Evolutionary conservation across 208 protist genomes (phyloP).

Genomic region (Cochliopodium minus): DNA sequence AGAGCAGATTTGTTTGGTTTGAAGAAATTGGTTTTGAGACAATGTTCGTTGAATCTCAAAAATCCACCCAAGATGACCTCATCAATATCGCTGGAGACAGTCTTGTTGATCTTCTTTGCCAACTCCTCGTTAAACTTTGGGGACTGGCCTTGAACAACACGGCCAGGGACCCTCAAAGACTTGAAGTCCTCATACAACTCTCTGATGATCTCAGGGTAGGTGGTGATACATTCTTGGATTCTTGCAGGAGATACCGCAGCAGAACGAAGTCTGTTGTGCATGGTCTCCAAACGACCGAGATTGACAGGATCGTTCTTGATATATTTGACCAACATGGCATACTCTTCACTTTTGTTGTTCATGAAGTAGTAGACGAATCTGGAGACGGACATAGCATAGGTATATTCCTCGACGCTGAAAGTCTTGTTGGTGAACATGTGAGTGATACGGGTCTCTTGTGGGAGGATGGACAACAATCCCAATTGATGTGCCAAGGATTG

Average conservation of each 20-base stretch:
- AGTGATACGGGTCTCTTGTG: constrained; percentile 36
- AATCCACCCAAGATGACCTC: constrained; percentile 54
- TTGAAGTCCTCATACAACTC: constrained; percentile 65
- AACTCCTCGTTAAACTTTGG: constrained; percentile 45
- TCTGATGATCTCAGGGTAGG: constrained; percentile 58
- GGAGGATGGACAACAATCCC: constrained; percentile 43
- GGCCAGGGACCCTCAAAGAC: constrained; percentile 22
- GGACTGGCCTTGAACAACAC: constrained; percentile 33
- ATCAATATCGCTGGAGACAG: constrained; percentile 45
- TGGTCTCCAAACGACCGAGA: background rate
- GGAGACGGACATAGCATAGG: constrained; percentile 46
- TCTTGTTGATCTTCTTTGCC: constrained; percentile 41
- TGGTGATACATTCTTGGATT: constrained; percentile 44
- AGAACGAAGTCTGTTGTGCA: constrained; percentile 48
- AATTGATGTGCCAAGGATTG: constrained; percentile 31
- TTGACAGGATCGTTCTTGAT: background rate
- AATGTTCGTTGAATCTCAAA: constrained; percentile 66
- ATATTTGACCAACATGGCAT: background rate
- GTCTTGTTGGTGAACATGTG: constrained; percentile 39
- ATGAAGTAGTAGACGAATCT: constrained; percentile 69
- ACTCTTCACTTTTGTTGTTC: constrained; percentile 42
- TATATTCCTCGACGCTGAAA: constrained; percentile 40
- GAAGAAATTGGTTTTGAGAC: constrained; percentile 82
- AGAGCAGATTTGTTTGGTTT: constrained; percentile 65
- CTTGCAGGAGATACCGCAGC: constrained; percentile 32